Base-by-base conservation (phyloP, 2,329 filamentous ascomycete species). In the Hypoxylon rubiginosum region DNA sequence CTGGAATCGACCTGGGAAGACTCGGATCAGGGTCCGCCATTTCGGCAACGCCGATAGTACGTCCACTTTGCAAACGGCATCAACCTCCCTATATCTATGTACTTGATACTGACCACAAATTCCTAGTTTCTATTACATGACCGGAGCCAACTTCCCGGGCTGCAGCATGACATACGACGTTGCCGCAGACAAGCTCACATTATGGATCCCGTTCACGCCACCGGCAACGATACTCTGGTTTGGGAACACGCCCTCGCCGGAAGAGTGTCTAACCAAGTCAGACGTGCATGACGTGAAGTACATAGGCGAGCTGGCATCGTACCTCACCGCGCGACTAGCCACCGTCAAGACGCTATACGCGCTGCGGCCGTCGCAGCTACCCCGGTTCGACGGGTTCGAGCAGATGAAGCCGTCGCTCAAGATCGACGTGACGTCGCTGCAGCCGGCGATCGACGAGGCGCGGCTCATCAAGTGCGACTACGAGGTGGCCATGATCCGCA, bases 381-480 rank as follows among this genome's bases (percentile, higher is more conserved):
- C 80, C 13, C 79, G 78, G 30, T 72, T 51, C 74, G 66, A 70
- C 24, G 72, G 64, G 30, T 74, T 72, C 49, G 72, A 74, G 17
- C 69, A 69, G 32, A 53, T 77, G 58, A 74, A 74, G 36, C 66
- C 71, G 26, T 64, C 68, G 6, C 66, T 82, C 4, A 72, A 73
- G 28, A 79, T 90, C 67, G 83, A 91, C 76, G 77, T 79, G 46
- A 75, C 77, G 13, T 80, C 79, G 9, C 83, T 97, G 9, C 86
- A 86, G 68, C 85, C 85, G 1, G 92, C 92, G 53, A 94, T 97
- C 80, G 91, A 97, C 75, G 85, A 88, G 58, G 90, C 91, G 21
- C 91, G 95, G 32, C 91, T 95, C 1, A 84, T 92, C 78, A 98
- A 98, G 82, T 90, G 92, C 50, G 85, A 87, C n/a, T 93, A 97